Evolutionary conservation across 306 rosid species (phyloP).

Genomic region (Luffa acutangula): DNA sequence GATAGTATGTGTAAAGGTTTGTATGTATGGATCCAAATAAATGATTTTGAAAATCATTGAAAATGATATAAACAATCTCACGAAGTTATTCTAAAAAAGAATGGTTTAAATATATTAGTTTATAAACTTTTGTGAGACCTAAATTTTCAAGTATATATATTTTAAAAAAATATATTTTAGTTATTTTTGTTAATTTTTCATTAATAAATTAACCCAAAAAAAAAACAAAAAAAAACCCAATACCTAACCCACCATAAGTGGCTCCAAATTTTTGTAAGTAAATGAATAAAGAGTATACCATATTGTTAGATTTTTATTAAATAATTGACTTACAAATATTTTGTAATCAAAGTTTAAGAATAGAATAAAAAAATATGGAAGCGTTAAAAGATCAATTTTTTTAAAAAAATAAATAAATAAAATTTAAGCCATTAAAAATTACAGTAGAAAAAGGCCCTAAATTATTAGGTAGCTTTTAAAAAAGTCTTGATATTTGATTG

Average conservation of each 20-base stretch:
- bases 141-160: too few species aligned
- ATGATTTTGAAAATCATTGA: too few species aligned
- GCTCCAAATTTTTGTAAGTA: not conserved
- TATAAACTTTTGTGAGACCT: not conserved
- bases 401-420: not conserved
- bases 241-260: not conserved
- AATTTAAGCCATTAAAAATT: not conserved
- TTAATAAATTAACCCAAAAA: not conserved
- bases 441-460: not conserved
- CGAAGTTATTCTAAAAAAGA: too few species aligned
- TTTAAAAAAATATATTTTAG: not conserved
- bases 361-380: not conserved
- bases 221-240: not conserved
- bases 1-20: too few species aligned
- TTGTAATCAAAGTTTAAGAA: not conserved
- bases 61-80: too few species aligned
- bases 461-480: not conserved
- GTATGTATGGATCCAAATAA: too few species aligned
- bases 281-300: not conserved
- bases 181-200: not conserved
- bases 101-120: too few species aligned
- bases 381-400: not conserved
- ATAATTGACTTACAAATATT: not conserved
- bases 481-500: not conserved
- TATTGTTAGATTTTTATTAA: not conserved